phyloP scores from a whole-genome alignment of 768 basidiomycete species.

The Lyophyllum semitale region DNA sequence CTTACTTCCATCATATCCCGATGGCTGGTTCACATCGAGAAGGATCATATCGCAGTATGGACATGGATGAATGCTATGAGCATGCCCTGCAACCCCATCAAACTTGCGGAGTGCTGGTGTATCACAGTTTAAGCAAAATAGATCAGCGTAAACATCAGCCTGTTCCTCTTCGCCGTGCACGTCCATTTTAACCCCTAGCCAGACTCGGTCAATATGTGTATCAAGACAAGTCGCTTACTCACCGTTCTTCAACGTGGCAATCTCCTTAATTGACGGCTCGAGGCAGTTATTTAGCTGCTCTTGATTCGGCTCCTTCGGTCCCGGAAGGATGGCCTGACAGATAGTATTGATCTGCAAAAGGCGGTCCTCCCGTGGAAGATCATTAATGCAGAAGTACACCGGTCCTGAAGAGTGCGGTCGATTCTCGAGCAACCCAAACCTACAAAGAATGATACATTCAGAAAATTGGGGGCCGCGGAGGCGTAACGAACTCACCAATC shows the following conservation, averaged over 20 bases:
- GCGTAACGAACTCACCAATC: not conserved
- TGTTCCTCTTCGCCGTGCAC: conserved; percentile 17
- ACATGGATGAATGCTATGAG: conserved; percentile 26
- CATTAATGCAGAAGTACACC: conserved; percentile 21
- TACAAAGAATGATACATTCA: not conserved
- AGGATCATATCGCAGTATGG: conserved; percentile 21
- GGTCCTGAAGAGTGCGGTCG: conserved; percentile 27
- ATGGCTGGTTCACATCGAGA: conserved; percentile 19
- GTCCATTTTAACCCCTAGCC: conserved; percentile 25
- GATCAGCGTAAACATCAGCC: conserved; percentile 26
- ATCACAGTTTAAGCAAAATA: conserved; percentile 26
- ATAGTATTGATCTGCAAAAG: conserved; percentile 24
- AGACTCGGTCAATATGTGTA: not conserved
- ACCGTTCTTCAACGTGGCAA: conserved; percentile 13
- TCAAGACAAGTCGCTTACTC: not conserved
- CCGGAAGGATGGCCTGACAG: conserved; percentile 21
- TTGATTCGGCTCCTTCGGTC: conserved; percentile 24
- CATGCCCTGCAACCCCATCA: conserved; percentile 25
- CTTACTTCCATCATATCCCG: conserved; percentile 11
- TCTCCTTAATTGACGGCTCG: conserved; percentile 22
- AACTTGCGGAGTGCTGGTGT: conserved; percentile 27
- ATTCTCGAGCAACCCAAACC: conserved; percentile 4
- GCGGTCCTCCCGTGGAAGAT: conserved; percentile 18
- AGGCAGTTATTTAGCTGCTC: conserved; percentile 27
- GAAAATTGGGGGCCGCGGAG: not conserved